These are phyloP conservation scores for Dryadomyces quercus-mongolicae DNA, from an alignment of 2,329 filamentous ascomycete genomes.

Conservation along the genomic window DNA sequence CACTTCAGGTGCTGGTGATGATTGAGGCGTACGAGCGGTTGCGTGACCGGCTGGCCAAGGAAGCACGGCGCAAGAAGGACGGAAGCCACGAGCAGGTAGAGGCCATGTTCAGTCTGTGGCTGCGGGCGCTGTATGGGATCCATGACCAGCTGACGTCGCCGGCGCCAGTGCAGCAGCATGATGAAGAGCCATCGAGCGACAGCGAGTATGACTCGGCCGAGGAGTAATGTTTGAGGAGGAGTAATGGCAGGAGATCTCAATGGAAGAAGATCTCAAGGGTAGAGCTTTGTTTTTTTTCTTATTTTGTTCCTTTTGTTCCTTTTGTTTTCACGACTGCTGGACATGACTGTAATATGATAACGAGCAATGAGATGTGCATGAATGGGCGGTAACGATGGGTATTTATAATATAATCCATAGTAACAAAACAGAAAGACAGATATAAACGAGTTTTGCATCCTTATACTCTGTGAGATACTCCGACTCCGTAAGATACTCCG, in stretches of 20 bases:
- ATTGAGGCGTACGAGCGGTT: conserved; percentile 46
- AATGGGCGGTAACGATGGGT: too few relatives aligned
- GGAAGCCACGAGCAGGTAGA: conserved; percentile 22
- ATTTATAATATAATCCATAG: too few relatives aligned
- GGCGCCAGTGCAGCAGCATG: conserved; percentile 2
- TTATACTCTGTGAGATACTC: too few relatives aligned
- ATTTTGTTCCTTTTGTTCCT: not conserved
- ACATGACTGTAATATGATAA: too few relatives aligned
- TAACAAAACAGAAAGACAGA: too few relatives aligned
- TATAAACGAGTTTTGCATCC: too few relatives aligned
- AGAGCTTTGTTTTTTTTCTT: conserved; percentile 7
- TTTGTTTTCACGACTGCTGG: not conserved
- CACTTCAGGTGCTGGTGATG: conserved; percentile 43
- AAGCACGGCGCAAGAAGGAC: conserved; percentile 12
- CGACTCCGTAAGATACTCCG: not conserved
- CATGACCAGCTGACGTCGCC: conserved; percentile 26
- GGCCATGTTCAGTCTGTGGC: conserved; percentile 37
- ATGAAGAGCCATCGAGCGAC: conserved; percentile 14
- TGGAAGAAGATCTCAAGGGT: too few relatives aligned
- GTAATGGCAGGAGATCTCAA: too few relatives aligned
- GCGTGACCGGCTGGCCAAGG: conserved; percentile 29
- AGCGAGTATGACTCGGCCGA: conserved; percentile 21
- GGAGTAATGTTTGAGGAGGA: conserved; percentile 3
- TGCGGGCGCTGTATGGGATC: conserved; percentile 33
- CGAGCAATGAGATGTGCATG: too few relatives aligned